Percentiles rank a stretch among this genome's conserved stretches.
Conservation (phyloP, 2,329 filamentous ascomycete genomes). For the Cryphonectria carpinicola region DNA sequence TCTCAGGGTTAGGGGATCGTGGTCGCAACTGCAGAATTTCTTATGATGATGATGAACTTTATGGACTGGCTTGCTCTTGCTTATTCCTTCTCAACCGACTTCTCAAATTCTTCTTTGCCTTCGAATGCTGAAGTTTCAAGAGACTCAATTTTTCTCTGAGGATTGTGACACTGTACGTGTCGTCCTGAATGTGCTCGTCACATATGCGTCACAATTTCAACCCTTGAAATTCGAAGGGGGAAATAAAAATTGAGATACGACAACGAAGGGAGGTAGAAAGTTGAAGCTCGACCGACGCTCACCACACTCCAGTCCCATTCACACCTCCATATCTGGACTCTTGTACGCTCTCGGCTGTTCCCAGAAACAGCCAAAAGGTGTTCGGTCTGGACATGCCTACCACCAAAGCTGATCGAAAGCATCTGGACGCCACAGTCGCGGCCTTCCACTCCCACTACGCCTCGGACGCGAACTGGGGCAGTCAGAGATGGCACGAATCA, state of each 20-base stretch:
- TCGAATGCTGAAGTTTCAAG: background rate
- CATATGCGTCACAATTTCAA: background rate
- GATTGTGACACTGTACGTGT: background rate
- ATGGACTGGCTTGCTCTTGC: background rate
- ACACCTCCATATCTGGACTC: background rate
- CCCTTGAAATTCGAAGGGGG: background rate
- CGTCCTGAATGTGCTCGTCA: background rate
- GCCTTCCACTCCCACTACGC: conserved; percentile 35
- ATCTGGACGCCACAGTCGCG: conserved; percentile 22
- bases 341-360: background rate
- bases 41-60: too few species aligned
- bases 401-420: conserved; percentile 26
- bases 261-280: background rate
- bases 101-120: background rate
- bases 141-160: background rate
- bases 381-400: conserved; percentile 13
- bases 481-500: conserved; percentile 35
- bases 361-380: background rate
- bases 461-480: conserved; percentile 30
- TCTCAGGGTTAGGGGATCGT: conserved; percentile 3
- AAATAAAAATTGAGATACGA: too few species aligned
- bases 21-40: background rate
- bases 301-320: background rate
- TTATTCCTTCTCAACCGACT: background rate
- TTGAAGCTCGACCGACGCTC: background rate